Percentiles rank a stretch among this genome's conserved stretches.
phyloP scores from a whole-genome alignment of 2,329 filamentous ascomycete species.

The Lachnellula arida region DNA sequence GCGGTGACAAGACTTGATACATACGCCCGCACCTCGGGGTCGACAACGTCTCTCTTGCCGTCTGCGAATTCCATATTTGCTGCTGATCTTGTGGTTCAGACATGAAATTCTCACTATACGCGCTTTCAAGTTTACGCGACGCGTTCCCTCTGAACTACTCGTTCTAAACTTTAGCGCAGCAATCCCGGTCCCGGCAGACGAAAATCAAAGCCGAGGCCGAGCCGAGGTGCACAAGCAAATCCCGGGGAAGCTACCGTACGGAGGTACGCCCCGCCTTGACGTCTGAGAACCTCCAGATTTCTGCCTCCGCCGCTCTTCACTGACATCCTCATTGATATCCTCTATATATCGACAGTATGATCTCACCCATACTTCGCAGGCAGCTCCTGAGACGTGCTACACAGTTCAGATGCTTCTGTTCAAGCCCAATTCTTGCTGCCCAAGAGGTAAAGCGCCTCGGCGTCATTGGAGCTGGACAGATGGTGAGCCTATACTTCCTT shows the following conservation, averaged over 20 bases:
- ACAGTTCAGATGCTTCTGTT: slow-evolving; percentile 59
- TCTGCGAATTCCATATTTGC: slow-evolving; percentile 51
- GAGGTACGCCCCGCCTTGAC: background rate
- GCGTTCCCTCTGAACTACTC: no score
- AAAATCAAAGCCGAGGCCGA: background rate
- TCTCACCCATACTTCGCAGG: slow-evolving; percentile 23
- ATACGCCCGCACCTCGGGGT: slow-evolving; percentile 89
- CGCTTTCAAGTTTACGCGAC: background rate
- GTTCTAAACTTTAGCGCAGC: no score
- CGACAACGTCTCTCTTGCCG: slow-evolving; percentile 59
- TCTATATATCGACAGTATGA: slow-evolving; percentile 22
- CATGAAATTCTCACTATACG: background rate
- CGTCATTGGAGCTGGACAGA: slow-evolving; percentile 91
- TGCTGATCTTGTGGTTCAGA: background rate
- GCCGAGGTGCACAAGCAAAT: background rate
- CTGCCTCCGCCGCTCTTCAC: background rate
- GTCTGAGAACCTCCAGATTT: background rate
- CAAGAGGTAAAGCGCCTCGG: slow-evolving; percentile 81
- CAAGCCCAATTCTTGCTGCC: slow-evolving; percentile 53
- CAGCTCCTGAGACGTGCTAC: slow-evolving; percentile 21
- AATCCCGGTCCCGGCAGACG: no score
- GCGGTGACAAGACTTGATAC: slow-evolving; percentile 92
- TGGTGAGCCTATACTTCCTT: slow-evolving; percentile 58
- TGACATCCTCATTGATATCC: background rate
- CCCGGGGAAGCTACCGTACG: background rate